Evolutionary conservation across 495 filamentous ascomycete genomes (phyloP).

Genomic region (Acidiella bohemica): DNA sequence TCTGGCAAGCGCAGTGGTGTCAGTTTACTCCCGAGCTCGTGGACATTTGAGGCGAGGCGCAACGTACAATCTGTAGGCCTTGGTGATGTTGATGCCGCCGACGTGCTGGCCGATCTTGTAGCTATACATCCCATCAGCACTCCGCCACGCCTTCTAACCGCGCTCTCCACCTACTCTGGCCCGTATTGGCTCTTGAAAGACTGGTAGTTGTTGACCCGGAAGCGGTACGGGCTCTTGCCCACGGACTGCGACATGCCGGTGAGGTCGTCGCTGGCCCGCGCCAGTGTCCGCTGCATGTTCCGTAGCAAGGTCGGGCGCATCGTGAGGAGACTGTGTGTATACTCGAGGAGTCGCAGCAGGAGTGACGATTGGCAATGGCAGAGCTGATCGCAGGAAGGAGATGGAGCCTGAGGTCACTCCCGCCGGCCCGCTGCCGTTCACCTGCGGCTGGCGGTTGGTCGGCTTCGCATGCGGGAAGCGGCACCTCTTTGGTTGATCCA

Average conservation of each 20-base stretch:
- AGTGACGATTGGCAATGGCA: no score
- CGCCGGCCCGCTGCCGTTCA: no score
- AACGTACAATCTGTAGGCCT: conserved; percentile 9
- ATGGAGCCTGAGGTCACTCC: no score
- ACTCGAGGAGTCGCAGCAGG: no score
- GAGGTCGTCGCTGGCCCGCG: conserved; percentile 6
- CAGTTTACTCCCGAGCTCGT: no score
- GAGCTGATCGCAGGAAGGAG: no score
- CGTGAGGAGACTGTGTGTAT: not conserved
- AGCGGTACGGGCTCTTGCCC: conserved; percentile 1
- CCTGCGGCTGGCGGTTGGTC: no score
- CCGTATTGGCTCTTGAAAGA: conserved; percentile 23
- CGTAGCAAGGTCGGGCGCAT: no score
- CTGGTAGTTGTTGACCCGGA: conserved; percentile 14
- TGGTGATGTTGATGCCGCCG: conserved; percentile 13
- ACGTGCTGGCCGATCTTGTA: conserved; percentile 17
- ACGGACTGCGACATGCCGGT: not conserved
- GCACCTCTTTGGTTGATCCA: no score
- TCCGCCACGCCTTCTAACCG: not conserved
- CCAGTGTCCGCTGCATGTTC: no score
- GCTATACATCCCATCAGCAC: conserved; percentile 2
- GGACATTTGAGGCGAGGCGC: conserved; percentile 1
- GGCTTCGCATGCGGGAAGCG: no score
- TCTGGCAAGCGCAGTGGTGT: conserved; percentile 25
- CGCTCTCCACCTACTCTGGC: conserved; percentile 17